phyloP scores from a whole-genome alignment of 306 rosid species.

The Boehmeria nivea region DNA sequence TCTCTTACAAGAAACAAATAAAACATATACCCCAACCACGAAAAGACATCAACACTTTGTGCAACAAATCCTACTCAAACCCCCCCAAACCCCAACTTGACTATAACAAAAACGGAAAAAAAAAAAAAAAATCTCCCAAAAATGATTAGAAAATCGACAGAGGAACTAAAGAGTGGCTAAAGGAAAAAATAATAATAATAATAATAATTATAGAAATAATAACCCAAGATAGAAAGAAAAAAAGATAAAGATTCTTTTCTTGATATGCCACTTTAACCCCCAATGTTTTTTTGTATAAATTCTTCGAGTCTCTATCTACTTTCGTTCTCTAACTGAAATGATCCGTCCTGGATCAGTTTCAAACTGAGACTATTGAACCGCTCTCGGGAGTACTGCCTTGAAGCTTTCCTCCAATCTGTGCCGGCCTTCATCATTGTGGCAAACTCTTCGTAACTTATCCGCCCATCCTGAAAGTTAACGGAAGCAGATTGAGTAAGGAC shows the following conservation, averaged over 20 bases:
- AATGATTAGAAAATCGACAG: conserved; percentile 9
- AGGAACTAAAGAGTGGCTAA: not conserved
- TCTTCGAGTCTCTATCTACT: conserved; percentile 24
- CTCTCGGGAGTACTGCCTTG: conserved; percentile 93
- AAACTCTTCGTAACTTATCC: conserved; percentile 82
- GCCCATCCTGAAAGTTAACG: conserved; percentile 65
- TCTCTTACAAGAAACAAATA: conserved; percentile 25
- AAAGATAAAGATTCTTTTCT: conserved; percentile 12
- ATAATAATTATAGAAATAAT: conserved; percentile 15
- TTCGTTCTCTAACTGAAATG: conserved; percentile 42
- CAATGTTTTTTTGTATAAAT: conserved; percentile 4
- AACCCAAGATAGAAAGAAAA: conserved; percentile 27
- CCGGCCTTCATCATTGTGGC: conserved; percentile 95
- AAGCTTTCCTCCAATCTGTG: conserved; percentile 97
- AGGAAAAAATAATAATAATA: too few relatives aligned
- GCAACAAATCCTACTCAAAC: conserved; percentile 7
- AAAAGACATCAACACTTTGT: too few relatives aligned
- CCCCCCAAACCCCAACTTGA: not conserved
- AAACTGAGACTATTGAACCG: conserved; percentile 76
- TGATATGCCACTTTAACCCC: conserved; percentile 22
- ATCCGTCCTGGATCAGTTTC: conserved; percentile 67
- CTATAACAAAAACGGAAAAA: not conserved
- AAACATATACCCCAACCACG: conserved; percentile 19
- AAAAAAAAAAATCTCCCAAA: conserved; percentile 8
- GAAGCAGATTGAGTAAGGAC: conserved; percentile 2